Evolutionary conservation across 805 yeast species (phyloP).

Genomic region (Metschnikowia hibisci): DNA sequence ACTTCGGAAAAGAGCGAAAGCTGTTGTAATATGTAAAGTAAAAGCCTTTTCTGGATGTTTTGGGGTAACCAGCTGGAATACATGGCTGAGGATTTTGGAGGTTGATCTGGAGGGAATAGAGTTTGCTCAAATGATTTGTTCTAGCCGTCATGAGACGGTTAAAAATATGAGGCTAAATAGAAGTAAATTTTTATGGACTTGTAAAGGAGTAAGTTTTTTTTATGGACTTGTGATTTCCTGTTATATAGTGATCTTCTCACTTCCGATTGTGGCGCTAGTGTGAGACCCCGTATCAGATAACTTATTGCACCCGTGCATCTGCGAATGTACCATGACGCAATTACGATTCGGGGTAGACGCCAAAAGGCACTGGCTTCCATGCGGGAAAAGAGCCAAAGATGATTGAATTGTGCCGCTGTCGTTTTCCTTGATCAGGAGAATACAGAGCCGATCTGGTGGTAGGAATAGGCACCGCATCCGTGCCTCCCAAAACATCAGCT

Average conservation of each 20-base stretch:
- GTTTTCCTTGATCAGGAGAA: background rate
- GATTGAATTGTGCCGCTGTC: background rate
- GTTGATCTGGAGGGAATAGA: background rate
- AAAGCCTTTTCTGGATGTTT: slow-evolving; percentile 75
- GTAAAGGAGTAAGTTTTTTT: background rate
- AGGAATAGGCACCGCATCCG: background rate
- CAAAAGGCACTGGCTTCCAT: slow-evolving; percentile 3
- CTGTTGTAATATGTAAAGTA: slow-evolving; percentile 76
- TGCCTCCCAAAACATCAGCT: slow-evolving; percentile 4
- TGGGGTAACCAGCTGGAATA: slow-evolving; percentile 67
- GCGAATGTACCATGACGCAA: background rate
- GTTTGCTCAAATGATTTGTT: background rate
- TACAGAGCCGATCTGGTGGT: background rate
- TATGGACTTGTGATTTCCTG: background rate
- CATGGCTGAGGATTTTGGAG: slow-evolving; percentile 6
- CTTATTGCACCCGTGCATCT: slow-evolving; percentile 1
- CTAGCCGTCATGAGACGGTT: slow-evolving; percentile 1
- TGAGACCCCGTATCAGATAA: slow-evolving; percentile 4
- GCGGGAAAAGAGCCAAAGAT: slow-evolving; percentile 1
- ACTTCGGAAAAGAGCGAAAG: slow-evolving; percentile 77
- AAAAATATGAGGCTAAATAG: background rate
- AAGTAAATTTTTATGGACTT: background rate
- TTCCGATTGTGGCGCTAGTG: slow-evolving; percentile 3
- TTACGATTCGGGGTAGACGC: slow-evolving; percentile 1
- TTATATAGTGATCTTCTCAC: background rate